These are phyloP conservation scores for Hymenoscyphus fructigenus DNA, from an alignment of 2,329 filamentous ascomycete species.

Conservation along the genomic window DNA sequence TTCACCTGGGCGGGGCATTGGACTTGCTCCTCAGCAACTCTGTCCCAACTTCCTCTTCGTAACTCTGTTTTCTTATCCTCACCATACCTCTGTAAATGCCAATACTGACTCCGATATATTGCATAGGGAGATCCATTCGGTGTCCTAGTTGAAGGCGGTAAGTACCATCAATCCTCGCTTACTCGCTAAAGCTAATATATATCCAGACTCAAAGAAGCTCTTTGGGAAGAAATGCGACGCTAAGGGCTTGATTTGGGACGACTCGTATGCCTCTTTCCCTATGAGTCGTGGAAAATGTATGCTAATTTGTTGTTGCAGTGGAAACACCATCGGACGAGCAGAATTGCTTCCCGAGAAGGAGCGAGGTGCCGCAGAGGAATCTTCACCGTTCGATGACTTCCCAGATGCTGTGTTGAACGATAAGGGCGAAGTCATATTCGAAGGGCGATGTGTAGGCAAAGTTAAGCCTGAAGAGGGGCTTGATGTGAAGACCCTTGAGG, in stretches of 20 bases:
- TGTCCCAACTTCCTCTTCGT: too few relatives aligned
- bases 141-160: conserved; percentile 63
- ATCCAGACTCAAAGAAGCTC: conserved; percentile 62
- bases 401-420: conserved; percentile 52
- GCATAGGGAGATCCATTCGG: conserved; percentile 57
- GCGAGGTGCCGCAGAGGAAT: conserved; percentile 44
- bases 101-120: too few relatives aligned
- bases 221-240: conserved; percentile 64
- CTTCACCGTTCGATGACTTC: conserved; percentile 57
- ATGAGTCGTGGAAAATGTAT: too few relatives aligned
- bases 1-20: too few relatives aligned
- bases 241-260: conserved; percentile 70
- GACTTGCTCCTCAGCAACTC: too few relatives aligned
- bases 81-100: too few relatives aligned
- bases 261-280: too few relatives aligned
- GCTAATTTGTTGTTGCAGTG: too few relatives aligned
- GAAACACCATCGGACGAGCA: conserved; percentile 65
- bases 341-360: conserved; percentile 61
- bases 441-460: conserved; percentile 55
- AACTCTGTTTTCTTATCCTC: too few relatives aligned
- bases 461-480: conserved; percentile 63
- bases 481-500: conserved; percentile 62
- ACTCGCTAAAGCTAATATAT: too few relatives aligned
- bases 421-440: conserved; percentile 52
- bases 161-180: too few relatives aligned